These are phyloP conservation scores for Eremochloa ophiuroides DNA, from an alignment of 176 grass and related monocot genomes.

Conservation along the genomic window DNA sequence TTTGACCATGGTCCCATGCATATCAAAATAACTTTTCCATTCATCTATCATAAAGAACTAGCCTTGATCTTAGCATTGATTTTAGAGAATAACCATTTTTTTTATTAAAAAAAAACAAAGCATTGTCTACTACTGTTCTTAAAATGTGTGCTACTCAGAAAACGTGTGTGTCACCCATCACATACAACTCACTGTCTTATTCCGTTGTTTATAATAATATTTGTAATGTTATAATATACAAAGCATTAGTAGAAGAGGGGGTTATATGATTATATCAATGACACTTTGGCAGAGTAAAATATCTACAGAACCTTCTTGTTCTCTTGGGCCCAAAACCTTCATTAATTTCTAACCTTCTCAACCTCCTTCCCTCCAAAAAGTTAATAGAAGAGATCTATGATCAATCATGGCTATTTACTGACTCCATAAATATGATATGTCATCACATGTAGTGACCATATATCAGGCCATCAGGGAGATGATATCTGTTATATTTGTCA, in stretches of 20 bases:
- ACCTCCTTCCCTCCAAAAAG: background rate
- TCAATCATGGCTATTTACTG: background rate
- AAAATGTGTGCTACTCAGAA: background rate
- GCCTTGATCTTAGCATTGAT: background rate
- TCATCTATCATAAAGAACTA: background rate
- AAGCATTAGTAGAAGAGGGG: background rate
- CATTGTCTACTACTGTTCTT: background rate
- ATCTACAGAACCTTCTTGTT: background rate
- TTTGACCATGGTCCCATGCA: background rate
- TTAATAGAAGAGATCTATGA: background rate
- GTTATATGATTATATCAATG: background rate
- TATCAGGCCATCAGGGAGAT: background rate
- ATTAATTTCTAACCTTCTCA: background rate
- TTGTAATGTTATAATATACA: too few species aligned
- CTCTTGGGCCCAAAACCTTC: background rate
- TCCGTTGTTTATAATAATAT: background rate
- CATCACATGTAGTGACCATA: background rate
- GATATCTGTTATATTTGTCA: background rate
- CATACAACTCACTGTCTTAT: background rate
- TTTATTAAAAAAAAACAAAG: background rate
- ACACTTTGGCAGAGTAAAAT: background rate
- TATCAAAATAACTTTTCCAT: background rate
- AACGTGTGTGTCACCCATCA: background rate
- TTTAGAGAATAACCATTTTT: background rate
- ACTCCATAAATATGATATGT: background rate